Evolutionary conservation across 140 eudicot species (phyloP), one percentile per base, ranked within the genome.

Genomic region (Eryngium alpinum): DNA sequence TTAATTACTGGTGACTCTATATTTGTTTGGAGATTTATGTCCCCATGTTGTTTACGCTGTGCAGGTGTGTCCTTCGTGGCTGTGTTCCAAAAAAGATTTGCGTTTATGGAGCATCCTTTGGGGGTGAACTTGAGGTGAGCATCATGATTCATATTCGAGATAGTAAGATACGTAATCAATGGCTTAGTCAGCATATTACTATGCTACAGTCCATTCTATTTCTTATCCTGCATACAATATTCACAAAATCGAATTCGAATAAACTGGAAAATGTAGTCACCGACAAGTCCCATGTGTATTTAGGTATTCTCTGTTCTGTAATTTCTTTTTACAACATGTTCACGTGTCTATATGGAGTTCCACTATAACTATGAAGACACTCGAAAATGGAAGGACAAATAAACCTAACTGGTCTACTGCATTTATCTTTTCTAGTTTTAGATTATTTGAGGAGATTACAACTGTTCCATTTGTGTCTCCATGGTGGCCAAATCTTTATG

Each of bases 51-150:
- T 60, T 83, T 79, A 60, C 72, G 80, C 79, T 74, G 80, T 86
- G 79, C 93, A 94, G 98, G 88, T 94, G 98, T 84, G 98, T 94
- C 69, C 87, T 94, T 84, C 98, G 98, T 75, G 98, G 98, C 57
- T 94, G 98, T 87, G 98, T 94, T 80, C 98, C 98, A 50, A 94
- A 94, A 85, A 94, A 94, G 95, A 94, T 94, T 80, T 62, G 93
- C 84, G 97, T 94, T 52, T 94, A 94, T 88, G 98, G 97, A 57
- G 97, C 98, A 79, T 38, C 89, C 60, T 94, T 85, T 82, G 97
- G 98, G 77, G 88, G 95, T 84, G 98, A 94, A 87, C 87, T 94
- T 79, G 94, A 94, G 97, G 98, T 94, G 84, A 89, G 86, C 65
- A 10, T 85, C 75, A 51, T 83, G 86, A 80, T 78, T 79, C 79